These are phyloP conservation scores for Talaromyces sp. DNA, from an alignment of 2,329 filamentous ascomycete species.

Conservation along the genomic window DNA sequence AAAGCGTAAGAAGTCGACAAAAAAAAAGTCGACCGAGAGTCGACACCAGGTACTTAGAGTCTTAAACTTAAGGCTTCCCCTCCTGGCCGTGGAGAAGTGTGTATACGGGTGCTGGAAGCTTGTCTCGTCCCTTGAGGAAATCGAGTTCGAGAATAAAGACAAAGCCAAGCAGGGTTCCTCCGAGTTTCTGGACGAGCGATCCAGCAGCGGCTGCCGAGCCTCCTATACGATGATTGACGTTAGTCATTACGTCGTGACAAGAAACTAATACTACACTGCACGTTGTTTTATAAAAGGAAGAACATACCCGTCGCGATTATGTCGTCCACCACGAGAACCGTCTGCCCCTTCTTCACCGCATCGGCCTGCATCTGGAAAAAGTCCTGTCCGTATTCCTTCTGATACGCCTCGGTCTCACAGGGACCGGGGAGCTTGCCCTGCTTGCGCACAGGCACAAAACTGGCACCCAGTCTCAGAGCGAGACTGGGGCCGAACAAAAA, in stretches of 20 bases:
- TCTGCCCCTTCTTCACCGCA: constrained; percentile 77
- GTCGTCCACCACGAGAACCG: constrained; percentile 90
- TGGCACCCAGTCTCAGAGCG: constrained; percentile 72
- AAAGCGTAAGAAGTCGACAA: not conserved
- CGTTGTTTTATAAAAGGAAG: too few species aligned
- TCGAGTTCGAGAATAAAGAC: constrained; percentile 94
- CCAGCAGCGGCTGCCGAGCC: constrained; percentile 86
- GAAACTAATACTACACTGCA: too few species aligned
- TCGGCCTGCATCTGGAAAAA: constrained; percentile 93
- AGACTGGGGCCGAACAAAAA: constrained; percentile 92
- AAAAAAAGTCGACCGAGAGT: too few species aligned
- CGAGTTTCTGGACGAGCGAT: constrained; percentile 76
- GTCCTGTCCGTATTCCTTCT: constrained; percentile 95
- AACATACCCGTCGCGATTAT: constrained; percentile 88
- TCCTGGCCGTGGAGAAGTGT: constrained; percentile 69
- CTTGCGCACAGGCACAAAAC: constrained; percentile 92
- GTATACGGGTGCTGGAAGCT: constrained; percentile 76
- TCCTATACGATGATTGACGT: constrained; percentile 49
- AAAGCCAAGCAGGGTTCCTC: constrained; percentile 80
- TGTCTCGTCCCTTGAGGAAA: constrained; percentile 84
- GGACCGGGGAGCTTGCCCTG: constrained; percentile 90
- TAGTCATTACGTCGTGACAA: not conserved
- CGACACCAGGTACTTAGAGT: too few species aligned
- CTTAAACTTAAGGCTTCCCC: constrained; percentile 22
- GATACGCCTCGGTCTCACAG: constrained; percentile 75